phyloP scores from a whole-genome alignment of 768 basidiomycete genomes.

The Mycena metata region DNA sequence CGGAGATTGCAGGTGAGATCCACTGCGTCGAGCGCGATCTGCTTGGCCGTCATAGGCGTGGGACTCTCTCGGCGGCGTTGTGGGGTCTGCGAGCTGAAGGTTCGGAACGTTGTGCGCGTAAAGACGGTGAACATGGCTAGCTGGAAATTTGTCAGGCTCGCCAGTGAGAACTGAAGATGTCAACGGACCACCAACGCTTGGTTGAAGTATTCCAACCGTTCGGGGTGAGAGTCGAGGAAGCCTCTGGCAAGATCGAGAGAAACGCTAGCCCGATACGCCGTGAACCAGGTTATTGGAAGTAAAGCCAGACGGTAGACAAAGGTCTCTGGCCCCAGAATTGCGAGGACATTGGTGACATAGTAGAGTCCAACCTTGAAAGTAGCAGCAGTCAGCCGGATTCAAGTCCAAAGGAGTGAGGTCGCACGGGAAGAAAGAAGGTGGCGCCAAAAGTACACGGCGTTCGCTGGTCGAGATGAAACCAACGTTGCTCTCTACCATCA shows the following conservation, averaged over 20 bases:
- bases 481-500: not conserved
- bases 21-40: conserved; percentile 55
- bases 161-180: not conserved
- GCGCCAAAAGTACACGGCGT: not conserved
- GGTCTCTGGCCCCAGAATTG: conserved; percentile 60
- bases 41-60: not conserved
- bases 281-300: conserved; percentile 63
- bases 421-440: conserved; percentile 24
- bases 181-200: conserved; percentile 60
- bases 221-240: conserved; percentile 41
- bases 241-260: conserved; percentile 57
- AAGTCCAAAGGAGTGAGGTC: not conserved
- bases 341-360: conserved; percentile 67
- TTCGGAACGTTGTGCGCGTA: conserved; percentile 23
- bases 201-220: conserved; percentile 57
- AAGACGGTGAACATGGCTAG: conserved; percentile 46
- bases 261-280: conserved; percentile 58
- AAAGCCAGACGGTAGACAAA: conserved; percentile 58
- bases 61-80: conserved; percentile 1
- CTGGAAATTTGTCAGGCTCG: conserved; percentile 41
- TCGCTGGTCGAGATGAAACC: conserved; percentile 14
- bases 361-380: conserved; percentile 42
- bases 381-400: not conserved
- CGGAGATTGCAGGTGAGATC: conserved; percentile 68
- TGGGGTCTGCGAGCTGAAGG: conserved; percentile 34